phyloP scores from a whole-genome alignment of 352 stramenopile genomes.

The Saprolegnia diclina region DNA sequence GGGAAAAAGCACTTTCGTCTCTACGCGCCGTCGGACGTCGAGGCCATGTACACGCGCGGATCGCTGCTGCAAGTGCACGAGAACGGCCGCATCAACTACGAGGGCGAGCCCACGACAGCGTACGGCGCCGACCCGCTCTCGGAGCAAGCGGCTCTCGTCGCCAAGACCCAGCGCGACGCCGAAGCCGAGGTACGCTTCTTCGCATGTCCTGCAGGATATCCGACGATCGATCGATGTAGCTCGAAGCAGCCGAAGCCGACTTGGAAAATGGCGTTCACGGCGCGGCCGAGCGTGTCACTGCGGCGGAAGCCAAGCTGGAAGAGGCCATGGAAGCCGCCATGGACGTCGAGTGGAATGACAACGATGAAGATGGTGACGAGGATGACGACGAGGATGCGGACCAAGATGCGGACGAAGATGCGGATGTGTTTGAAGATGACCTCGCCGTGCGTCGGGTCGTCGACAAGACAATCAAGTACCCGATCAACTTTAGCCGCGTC shows the following conservation, averaged over 20 bases:
- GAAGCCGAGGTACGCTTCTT: slow-evolving; percentile 46
- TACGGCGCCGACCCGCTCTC: slow-evolving; percentile 65
- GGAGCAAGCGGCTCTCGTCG: slow-evolving; percentile 49
- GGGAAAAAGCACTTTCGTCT: slow-evolving; percentile 94
- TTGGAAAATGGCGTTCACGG: slow-evolving; percentile 42
- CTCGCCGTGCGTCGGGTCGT: slow-evolving; percentile 30
- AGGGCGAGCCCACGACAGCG: slow-evolving; percentile 72
- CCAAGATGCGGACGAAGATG: slow-evolving; percentile 35
- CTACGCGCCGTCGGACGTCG: slow-evolving; percentile 84
- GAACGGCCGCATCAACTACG: slow-evolving; percentile 96
- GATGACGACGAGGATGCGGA: slow-evolving; percentile 46
- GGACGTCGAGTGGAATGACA: slow-evolving; percentile 55
- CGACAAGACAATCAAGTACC: slow-evolving; percentile 55
- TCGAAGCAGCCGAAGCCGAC: slow-evolving; percentile 45
- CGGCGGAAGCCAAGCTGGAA: slow-evolving; percentile 57
- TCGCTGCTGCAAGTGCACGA: slow-evolving; percentile 79
- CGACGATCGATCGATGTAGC: not conserved
- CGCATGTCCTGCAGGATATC: not conserved
- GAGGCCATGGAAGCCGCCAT: slow-evolving; percentile 74
- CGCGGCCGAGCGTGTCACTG: slow-evolving; percentile 43
- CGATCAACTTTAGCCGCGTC: slow-evolving; percentile 71
- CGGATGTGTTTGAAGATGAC: slow-evolving; percentile 32
- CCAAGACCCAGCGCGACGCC: slow-evolving; percentile 53
- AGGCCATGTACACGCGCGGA: slow-evolving; percentile 90
- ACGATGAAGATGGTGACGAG: slow-evolving; percentile 44